Evolutionary conservation across 805 yeast species (phyloP), one percentile per base, ranked within the genome.

Genomic region (Ogataea wickerhamii): DNA sequence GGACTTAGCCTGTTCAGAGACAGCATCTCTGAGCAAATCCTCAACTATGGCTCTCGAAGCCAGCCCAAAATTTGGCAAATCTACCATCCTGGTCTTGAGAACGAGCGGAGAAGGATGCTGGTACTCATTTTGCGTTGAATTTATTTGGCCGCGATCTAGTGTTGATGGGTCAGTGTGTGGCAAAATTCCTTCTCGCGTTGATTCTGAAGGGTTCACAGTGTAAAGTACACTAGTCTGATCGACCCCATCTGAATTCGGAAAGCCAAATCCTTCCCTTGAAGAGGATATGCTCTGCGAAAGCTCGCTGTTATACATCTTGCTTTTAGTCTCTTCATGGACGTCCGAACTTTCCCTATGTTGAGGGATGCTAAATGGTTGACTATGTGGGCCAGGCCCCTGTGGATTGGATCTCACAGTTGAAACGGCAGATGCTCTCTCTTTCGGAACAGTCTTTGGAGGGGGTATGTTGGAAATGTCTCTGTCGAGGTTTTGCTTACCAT

Each of bases 31-130:
- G 2, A 61, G n/a, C 2, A 68, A 36, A 4, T 47, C 48, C 1
- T 53, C 34, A 12, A 49, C 53, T 1, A 65, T 41, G 5, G 41
- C 44, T 1, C 37, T 31, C 0, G 60, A 50, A 1, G 74, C 76
- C 16, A 34, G 18, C 0, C 45, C 22, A 39, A 60, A 72, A 4
- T 35, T 36, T 1, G 59, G 49, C 11, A 47, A 40, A 10, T 66
- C 64, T 2, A 43, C 36, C 4, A 67, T 42, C 27, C 47, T 60
- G 19, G 46, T 41, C 18, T 26, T 26, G 8, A 12, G 25, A 22
- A 22, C 25, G 8, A 8, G 11, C 12, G 8, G 8, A 22, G 25
- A 12, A 8, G 8, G 25, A 8, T 22, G 25, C 25, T 22, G 25
- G 25, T 8, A 8, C 25, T 8, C 25, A 22, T 8, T 8, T 22